Evolutionary conservation across 306 rosid species (phyloP).

Genomic region (Ochetophila trinervis): DNA sequence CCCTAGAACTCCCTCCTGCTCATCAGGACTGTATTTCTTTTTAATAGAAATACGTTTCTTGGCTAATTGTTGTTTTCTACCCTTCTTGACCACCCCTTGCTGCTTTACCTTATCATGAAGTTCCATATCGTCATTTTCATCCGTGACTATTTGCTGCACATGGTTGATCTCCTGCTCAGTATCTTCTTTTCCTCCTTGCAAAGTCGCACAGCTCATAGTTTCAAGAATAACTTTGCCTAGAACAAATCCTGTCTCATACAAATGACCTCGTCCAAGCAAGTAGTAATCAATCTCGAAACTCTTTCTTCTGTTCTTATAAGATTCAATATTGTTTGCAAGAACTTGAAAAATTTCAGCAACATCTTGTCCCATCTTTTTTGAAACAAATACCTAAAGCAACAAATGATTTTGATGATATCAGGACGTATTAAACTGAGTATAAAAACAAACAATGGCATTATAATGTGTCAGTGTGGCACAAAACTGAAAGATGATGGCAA

Average conservation of each 20-base stretch:
- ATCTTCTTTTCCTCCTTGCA: slow-evolving; percentile 27
- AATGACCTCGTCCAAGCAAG: slow-evolving; percentile 45
- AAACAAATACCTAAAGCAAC: slow-evolving; percentile 58
- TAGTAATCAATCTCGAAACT: slow-evolving; percentile 51
- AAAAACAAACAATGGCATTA: neutral
- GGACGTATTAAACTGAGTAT: slow-evolving; percentile 12
- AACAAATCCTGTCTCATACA: slow-evolving; percentile 64
- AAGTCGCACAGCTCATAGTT: slow-evolving; percentile 50
- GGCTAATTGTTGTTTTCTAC: slow-evolving; percentile 23
- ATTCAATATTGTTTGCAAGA: slow-evolving; percentile 37
- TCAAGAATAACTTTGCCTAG: slow-evolving; percentile 70
- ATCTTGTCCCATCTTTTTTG: slow-evolving; percentile 41
- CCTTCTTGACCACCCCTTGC: slow-evolving; percentile 27
- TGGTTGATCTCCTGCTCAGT: slow-evolving; percentile 34
- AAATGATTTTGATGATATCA: slow-evolving; percentile 24
- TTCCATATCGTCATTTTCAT: slow-evolving; percentile 25
- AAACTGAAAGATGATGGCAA: neutral
- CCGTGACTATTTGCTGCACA: slow-evolving; percentile 17
- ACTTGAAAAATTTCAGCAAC: slow-evolving; percentile 50
- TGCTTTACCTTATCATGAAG: slow-evolving; percentile 28
- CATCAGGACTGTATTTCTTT: slow-evolving; percentile 19
- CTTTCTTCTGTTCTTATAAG: slow-evolving; percentile 38
- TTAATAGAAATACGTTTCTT: slow-evolving; percentile 43
- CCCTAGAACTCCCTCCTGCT: slow-evolving; percentile 21
- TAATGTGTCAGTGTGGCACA: neutral